Conservation (phyloP, 2,329 filamentous ascomycete species). For the Cercospora sp. region DNA sequence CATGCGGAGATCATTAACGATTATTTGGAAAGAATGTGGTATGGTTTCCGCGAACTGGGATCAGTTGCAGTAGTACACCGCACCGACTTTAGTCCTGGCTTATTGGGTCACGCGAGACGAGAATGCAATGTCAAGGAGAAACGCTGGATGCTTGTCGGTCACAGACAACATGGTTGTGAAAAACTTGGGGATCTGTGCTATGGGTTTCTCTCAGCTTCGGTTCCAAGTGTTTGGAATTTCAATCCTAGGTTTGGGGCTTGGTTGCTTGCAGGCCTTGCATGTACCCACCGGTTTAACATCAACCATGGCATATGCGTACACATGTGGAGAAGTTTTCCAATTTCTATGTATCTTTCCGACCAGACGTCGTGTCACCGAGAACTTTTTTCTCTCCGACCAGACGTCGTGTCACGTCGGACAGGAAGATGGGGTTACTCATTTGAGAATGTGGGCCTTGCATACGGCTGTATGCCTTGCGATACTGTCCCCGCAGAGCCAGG, state of each 20-base stretch:
- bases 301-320: neutral
- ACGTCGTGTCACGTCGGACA: neutral
- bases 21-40: neutral
- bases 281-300: neutral
- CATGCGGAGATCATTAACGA: neutral
- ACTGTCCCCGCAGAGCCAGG: neutral
- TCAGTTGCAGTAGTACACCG: neutral
- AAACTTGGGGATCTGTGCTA: neutral
- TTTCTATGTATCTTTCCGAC: neutral
- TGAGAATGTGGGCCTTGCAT: neutral
- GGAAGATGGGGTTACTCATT: neutral
- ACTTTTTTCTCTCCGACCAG: neutral
- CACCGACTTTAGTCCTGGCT: neutral
- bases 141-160: neutral
- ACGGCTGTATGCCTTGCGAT: neutral
- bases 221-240: neutral
- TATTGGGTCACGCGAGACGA: neutral
- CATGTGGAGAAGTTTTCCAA: neutral
- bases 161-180: neutral
- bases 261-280: neutral
- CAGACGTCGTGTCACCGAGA: neutral
- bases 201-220: neutral
- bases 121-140: neutral
- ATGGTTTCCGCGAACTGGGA: neutral
- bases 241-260: neutral